Evolutionary conservation across 140 eudicot genomes (phyloP), one percentile per base, ranked within the genome.

Genomic region (Flaveria floridana): DNA sequence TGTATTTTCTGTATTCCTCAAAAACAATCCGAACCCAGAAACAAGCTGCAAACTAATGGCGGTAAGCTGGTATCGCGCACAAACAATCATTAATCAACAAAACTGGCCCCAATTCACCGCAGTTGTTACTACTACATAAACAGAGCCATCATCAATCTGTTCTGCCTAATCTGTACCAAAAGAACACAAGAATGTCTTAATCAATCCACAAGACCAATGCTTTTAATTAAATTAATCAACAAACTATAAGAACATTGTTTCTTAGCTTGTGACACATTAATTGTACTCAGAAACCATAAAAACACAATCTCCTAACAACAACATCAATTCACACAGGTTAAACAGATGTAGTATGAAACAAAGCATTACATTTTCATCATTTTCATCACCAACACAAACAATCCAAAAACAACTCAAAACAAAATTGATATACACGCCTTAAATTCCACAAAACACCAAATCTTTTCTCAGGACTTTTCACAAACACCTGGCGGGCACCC

Each of bases 81-180:
- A 25, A 74, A 73, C 70, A 56, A 76, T 59, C 89, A 88, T 85
- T 70, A 66, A 72, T 39, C 53, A 42, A 47, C 78, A 18, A 65
- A 78, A 64, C 4, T 18, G 70, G 41, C 50, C 26, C 52, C 70
- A 48, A 39, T 23, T 51, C 73, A 42, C 53, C 74, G 51, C 30
- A 26, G 74, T 16, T 10, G 9, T 44, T 37, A 15, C 47, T 52
- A 20, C 65, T 52, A 20, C 65, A 71, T 57, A 73, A 68, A 67
- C 56, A 53, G 55, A 67, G 30, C 80, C 71, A 72, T 44, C 41
- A 34, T 6, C 41, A 34, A 34, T 34, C 41, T 34, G 7, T 34
- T 71, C 76, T 70, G 59, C 61, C 56, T 19, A 79, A 79, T 79
- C 83, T 79, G 79, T 79, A 73, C n/a, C 69, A 55, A 56, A 76